Percentiles rank a stretch among this genome's conserved stretches.
These are phyloP conservation scores for Heritiera littoralis DNA, from an alignment of 345 rosid genomes.

Conservation along the genomic window DNA sequence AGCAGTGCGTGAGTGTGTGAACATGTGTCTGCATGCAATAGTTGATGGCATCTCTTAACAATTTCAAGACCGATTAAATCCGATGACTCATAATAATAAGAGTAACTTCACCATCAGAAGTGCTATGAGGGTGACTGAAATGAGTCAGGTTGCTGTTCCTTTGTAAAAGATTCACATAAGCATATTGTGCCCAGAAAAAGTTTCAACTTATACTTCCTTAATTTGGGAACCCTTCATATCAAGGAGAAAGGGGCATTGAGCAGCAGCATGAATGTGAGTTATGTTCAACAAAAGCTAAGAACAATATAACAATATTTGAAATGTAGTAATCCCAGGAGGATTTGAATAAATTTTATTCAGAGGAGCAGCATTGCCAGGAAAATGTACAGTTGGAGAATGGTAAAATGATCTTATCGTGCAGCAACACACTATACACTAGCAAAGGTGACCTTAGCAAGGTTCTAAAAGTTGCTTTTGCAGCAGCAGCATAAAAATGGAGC, in stretches of 20 bases:
- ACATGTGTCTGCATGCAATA: neutral
- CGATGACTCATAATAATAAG: neutral
- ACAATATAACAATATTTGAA: neutral
- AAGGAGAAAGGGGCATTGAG: neutral
- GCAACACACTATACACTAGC: neutral
- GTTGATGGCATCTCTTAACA: neutral
- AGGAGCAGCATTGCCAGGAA: neutral
- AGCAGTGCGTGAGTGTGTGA: neutral
- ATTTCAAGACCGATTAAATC: neutral
- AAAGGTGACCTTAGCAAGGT: neutral
- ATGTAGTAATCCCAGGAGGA: neutral
- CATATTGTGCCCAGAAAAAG: neutral
- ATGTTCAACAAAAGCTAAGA: neutral
- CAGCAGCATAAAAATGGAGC: neutral
- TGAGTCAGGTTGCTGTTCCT: neutral
- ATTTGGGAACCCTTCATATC: neutral
- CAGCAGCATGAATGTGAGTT: neutral
- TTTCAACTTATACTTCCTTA: neutral
- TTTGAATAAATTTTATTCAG: neutral
- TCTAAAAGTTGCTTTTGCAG: neutral
- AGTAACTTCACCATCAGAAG: neutral
- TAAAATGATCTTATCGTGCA: neutral
- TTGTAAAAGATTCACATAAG: neutral
- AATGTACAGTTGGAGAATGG: neutral
- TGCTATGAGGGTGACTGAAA: neutral